Conservation (phyloP, 2,329 filamentous ascomycete species). For the Paraphoma sp. region DNA sequence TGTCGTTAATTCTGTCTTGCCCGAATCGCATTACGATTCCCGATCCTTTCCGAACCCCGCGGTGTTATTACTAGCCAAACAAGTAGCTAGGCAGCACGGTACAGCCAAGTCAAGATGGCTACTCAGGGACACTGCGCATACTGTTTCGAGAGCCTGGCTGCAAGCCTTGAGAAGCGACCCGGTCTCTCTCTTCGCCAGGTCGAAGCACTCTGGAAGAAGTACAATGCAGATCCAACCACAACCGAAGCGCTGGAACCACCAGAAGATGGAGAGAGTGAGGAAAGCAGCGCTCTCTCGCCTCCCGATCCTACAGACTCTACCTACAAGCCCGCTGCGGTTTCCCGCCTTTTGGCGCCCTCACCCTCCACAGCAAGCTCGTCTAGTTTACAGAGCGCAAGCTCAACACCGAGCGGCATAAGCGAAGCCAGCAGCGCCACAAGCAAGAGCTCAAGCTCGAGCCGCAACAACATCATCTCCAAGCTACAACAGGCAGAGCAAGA, state of each 20-base stretch:
- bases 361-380: conserved; percentile 54
- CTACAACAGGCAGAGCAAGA: conserved; percentile 31
- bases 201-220: conserved; percentile 70
- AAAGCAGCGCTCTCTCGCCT: conserved; percentile 9
- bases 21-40: background rate
- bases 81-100: background rate
- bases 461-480: conserved; percentile 44
- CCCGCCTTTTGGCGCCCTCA: conserved; percentile 51
- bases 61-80: background rate
- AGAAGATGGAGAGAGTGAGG: conserved; percentile 13
- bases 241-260: conserved; percentile 43
- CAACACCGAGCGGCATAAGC: conserved; percentile 53
- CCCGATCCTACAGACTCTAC: conserved; percentile 30
- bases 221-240: conserved; percentile 47
- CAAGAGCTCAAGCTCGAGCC: conserved; percentile 32
- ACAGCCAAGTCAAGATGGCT: conserved; percentile 67
- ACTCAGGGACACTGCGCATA: conserved; percentile 84
- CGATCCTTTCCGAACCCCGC: background rate
- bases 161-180: conserved; percentile 74
- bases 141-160: conserved; percentile 87
- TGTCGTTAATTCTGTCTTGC: background rate
- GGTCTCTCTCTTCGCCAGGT: conserved; percentile 72
- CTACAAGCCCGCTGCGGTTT: conserved; percentile 52
- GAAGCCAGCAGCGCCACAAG: conserved; percentile 55
- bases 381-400: conserved; percentile 56